Conservation (phyloP, 306 rosid genomes). For the Nissolia schottii region DNA sequence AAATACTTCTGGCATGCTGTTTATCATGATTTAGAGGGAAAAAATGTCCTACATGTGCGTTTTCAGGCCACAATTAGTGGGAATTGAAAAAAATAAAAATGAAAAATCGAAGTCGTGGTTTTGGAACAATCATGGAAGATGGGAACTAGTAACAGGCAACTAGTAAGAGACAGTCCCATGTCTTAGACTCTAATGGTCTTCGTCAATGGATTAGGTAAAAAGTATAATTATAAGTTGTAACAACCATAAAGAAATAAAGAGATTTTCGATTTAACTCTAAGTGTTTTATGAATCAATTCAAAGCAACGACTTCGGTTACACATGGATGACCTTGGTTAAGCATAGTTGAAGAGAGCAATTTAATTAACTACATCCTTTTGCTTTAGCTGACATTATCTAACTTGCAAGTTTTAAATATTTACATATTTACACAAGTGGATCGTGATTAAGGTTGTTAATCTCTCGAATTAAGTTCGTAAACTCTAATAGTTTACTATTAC, state of each 20-base stretch:
- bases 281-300: background rate
- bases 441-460: no score
- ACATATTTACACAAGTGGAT: no score
- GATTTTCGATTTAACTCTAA: background rate
- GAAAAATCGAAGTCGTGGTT: background rate
- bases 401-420: background rate
- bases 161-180: background rate
- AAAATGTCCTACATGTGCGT: background rate
- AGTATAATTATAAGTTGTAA: background rate
- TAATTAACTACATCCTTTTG: background rate
- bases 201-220: constrained; percentile 20
- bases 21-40: background rate
- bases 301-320: background rate
- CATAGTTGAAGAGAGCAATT: background rate
- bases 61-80: background rate
- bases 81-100: background rate
- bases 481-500: no score
- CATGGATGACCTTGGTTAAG: background rate
- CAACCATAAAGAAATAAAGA: background rate
- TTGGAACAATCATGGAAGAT: background rate
- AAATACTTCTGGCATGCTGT: background rate
- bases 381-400: background rate
- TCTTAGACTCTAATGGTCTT: background rate
- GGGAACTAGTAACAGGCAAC: background rate
- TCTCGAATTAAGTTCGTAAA: no score